A percentile compares a stretch with the other conserved stretches of the same genome.
These are phyloP conservation scores for Ceratocystis colombiana DNA, from an alignment of 2,329 filamentous ascomycete genomes.

Conservation along the genomic window DNA sequence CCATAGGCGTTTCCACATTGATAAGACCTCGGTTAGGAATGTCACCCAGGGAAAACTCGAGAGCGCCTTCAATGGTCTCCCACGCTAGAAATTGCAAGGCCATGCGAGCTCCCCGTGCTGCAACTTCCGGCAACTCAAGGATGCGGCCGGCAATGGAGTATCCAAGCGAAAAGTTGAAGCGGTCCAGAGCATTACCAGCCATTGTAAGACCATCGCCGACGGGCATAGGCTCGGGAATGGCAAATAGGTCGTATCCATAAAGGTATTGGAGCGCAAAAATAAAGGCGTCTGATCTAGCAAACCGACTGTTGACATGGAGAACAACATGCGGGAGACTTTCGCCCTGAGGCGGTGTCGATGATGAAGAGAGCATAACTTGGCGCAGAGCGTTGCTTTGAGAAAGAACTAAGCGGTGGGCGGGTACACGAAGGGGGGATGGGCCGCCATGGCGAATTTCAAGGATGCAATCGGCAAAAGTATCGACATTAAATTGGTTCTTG, in stretches of 20 bases:
- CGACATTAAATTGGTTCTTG: conserved; percentile 32
- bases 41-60: conserved; percentile 46
- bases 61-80: conserved; percentile 50
- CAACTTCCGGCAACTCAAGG: conserved; percentile 46
- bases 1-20: conserved; percentile 37
- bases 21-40: conserved; percentile 27
- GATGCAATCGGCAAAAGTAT: conserved; percentile 35
- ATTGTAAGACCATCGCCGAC: conserved; percentile 32
- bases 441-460: conserved; percentile 37
- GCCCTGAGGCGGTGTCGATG: conserved; percentile 29
- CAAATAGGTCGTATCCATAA: conserved; percentile 45
- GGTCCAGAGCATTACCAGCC: conserved; percentile 36
- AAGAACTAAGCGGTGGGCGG: conserved; percentile 47
- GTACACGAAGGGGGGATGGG: conserved; percentile 36
- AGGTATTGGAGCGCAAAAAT: conserved; percentile 48
- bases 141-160: conserved; percentile 55
- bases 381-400: conserved; percentile 40
- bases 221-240: conserved; percentile 31
- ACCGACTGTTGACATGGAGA: conserved; percentile 43
- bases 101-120: conserved; percentile 49
- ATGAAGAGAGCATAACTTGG: conserved; percentile 31
- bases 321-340: conserved; percentile 33
- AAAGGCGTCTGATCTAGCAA: conserved; percentile 47
- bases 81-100: conserved; percentile 50
- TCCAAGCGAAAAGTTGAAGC: conserved; percentile 48